These are phyloP conservation scores for Neurospora sp. DNA, from an alignment of 495 filamentous ascomycete genomes.

Conservation along the genomic window DNA sequence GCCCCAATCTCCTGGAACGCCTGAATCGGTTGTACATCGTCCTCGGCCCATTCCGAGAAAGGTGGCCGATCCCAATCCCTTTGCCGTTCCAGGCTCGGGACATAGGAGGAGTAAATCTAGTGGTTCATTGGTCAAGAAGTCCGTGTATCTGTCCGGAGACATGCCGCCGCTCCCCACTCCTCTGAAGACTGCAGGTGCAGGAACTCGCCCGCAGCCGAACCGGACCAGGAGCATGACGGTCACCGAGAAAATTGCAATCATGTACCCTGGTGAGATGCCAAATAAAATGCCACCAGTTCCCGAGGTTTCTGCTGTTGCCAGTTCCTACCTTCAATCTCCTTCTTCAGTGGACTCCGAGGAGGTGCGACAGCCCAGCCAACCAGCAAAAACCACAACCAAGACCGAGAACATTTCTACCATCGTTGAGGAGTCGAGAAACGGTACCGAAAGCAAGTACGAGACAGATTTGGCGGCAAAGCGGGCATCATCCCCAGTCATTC, in stretches of 20 bases:
- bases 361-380: conserved; percentile 19
- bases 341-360: conserved; percentile 8
- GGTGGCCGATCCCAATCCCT: conserved; percentile 26
- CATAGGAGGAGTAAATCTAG: conserved; percentile 37
- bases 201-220: conserved; percentile 27
- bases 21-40: conserved; percentile 35
- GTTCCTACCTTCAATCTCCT: conserved; percentile 13
- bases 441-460: neutral
- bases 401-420: conserved; percentile 31
- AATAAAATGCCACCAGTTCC: conserved; percentile 23
- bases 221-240: conserved; percentile 45
- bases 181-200: conserved; percentile 27
- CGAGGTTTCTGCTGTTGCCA: conserved; percentile 30
- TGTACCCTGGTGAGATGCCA: conserved; percentile 26
- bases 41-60: conserved; percentile 43
- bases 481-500: conserved; percentile 29
- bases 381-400: conserved; percentile 21
- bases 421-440: conserved; percentile 14
- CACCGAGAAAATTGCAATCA: conserved; percentile 39
- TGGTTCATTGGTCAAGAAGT: conserved; percentile 32
- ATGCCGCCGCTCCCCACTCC: conserved; percentile 33
- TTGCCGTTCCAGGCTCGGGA: neutral
- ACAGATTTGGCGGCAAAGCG: conserved; percentile 21
- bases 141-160: conserved; percentile 22
- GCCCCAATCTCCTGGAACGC: conserved; percentile 10